Conservation (phyloP, 2,329 filamentous ascomycete species). For the Atkinsonella hypoxylon region DNA sequence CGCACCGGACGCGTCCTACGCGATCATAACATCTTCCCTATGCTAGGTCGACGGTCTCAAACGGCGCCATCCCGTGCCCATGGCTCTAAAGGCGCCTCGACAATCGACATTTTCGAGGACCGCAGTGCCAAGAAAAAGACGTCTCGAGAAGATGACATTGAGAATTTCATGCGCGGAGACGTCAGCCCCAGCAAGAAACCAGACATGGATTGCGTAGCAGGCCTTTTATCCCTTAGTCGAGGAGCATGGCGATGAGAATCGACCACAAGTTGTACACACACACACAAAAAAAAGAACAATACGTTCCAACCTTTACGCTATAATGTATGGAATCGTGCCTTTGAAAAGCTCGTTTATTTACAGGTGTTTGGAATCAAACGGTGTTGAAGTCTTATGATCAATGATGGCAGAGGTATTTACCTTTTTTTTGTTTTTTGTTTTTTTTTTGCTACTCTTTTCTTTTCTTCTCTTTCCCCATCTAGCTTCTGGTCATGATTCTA, state of each 20-base stretch:
- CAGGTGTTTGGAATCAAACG: background rate
- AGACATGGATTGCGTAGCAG: slow-evolving; percentile 81
- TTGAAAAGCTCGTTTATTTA: no score
- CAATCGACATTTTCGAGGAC: slow-evolving; percentile 43
- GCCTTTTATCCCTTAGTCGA: slow-evolving; percentile 78
- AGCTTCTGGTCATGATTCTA: no score
- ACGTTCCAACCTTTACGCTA: no score
- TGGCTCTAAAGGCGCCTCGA: slow-evolving; percentile 16
- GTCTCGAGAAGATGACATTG: slow-evolving; percentile 45
- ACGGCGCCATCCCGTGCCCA: slow-evolving; percentile 27
- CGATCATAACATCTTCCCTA: slow-evolving; percentile 23
- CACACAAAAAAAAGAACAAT: no score
- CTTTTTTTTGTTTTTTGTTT: no score
- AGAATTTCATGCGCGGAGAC: slow-evolving; percentile 58
- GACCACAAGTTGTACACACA: background rate
- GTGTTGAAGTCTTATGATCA: background rate
- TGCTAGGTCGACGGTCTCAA: slow-evolving; percentile 26
- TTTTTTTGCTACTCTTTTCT: background rate
- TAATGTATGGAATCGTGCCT: background rate
- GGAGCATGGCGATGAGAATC: slow-evolving; percentile 66
- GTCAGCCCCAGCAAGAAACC: slow-evolving; percentile 60
- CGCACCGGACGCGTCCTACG: slow-evolving; percentile 30
- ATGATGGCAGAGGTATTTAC: background rate
- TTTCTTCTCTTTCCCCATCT: background rate
- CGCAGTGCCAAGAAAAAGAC: slow-evolving; percentile 7